Conservation (phyloP, 768 basidiomycete species). For the Chiua virens region DNA sequence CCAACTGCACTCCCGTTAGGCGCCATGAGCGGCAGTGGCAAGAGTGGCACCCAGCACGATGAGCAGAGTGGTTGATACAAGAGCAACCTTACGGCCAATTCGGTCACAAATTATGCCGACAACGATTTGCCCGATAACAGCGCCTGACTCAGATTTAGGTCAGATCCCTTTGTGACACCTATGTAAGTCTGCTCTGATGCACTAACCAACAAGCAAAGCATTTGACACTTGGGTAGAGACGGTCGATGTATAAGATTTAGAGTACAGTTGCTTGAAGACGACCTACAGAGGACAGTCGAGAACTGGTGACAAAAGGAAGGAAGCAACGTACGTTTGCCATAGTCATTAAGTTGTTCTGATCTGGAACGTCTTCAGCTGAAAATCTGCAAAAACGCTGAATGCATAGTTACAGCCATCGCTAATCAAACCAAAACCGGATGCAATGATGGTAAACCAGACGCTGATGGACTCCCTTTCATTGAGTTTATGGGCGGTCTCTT, state of each 20-base stretch:
- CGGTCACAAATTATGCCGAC: conserved; percentile 74
- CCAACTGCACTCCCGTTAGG: conserved; percentile 53
- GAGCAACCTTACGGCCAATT: conserved; percentile 72
- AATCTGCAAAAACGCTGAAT: conserved; percentile 1
- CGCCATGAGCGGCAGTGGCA: conserved; percentile 66
- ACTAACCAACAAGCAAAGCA: conserved; percentile 63
- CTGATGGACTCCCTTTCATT: conserved; percentile 48
- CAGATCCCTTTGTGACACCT: background rate
- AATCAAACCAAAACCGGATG: conserved; percentile 65
- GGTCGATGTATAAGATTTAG: conserved; percentile 55
- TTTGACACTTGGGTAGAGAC: conserved; percentile 73
- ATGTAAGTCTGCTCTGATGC: background rate
- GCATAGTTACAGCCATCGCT: conserved; percentile 53
- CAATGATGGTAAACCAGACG: conserved; percentile 61
- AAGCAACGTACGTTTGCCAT: conserved; percentile 53
- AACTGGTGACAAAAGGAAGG: background rate
- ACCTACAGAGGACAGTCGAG: conserved; percentile 43
- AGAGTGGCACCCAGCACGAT: conserved; percentile 72
- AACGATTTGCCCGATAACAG: conserved; percentile 57
- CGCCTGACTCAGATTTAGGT: conserved; percentile 39
- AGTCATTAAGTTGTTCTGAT: conserved; percentile 72
- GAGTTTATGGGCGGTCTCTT: conserved; percentile 23
- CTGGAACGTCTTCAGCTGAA: conserved; percentile 31
- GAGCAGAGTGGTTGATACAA: conserved; percentile 63
- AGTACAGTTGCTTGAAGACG: conserved; percentile 63